A percentile compares a stretch with the other conserved stretches of the same genome.
Conservation (phyloP, 345 rosid genomes). For the Lagerstroemia speciosa region DNA sequence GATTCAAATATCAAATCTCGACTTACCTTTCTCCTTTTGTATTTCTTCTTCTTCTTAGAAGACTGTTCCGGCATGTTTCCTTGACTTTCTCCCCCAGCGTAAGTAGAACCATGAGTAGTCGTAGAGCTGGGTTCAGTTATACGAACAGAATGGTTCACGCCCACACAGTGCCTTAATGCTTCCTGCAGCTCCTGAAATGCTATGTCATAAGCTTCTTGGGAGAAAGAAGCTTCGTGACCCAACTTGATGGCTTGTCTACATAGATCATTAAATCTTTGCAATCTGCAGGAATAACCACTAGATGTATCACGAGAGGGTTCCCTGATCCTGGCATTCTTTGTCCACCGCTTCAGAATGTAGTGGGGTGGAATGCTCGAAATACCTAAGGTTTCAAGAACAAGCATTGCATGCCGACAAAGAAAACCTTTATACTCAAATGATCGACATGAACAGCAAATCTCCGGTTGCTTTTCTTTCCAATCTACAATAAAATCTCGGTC, state of each 20-base stretch:
- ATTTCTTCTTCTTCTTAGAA: constrained; percentile 36
- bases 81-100: constrained; percentile 17
- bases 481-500: constrained; percentile 18
- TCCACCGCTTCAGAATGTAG: constrained; percentile 35
- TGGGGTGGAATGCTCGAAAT: constrained; percentile 22
- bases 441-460: constrained; percentile 29
- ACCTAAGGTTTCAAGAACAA: constrained; percentile 34
- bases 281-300: constrained; percentile 12
- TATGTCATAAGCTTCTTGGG: constrained; percentile 29
- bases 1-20: constrained; percentile 9
- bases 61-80: constrained; percentile 16
- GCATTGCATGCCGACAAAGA: constrained; percentile 37
- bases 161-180: constrained; percentile 18
- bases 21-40: constrained; percentile 51
- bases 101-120: constrained; percentile 19
- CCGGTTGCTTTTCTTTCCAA: constrained; percentile 25
- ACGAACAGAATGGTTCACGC: constrained; percentile 17
- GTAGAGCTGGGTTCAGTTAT: constrained; percentile 20
- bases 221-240: constrained; percentile 32
- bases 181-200: constrained; percentile 32
- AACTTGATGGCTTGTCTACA: constrained; percentile 31
- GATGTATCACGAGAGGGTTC: constrained; percentile 16
- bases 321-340: constrained; percentile 26
- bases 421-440: constrained; percentile 35
- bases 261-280: constrained; percentile 32